A percentile compares a stretch with the other conserved stretches of the same genome.
Conservation (phyloP, 1,284 basidiomycete genomes). For the Cerrena zonata region DNA sequence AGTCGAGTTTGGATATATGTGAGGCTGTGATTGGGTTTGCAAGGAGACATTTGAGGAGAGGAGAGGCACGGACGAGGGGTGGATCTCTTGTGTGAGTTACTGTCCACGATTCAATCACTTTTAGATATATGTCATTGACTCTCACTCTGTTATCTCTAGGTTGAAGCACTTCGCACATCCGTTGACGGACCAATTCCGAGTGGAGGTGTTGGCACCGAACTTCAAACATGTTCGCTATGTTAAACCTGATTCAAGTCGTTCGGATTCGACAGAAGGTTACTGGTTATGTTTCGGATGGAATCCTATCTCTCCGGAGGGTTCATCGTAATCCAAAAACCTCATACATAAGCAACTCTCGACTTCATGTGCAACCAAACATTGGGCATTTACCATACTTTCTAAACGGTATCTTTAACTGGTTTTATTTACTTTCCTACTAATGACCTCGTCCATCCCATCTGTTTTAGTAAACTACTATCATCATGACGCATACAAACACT, state of each 20-base stretch:
- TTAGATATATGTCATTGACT: not conserved
- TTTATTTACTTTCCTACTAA: no score
- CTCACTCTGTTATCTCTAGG: slow-evolving; percentile 34
- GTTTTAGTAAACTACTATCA: no score
- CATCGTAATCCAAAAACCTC: no score
- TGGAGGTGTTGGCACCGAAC: slow-evolving; percentile 43
- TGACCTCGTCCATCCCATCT: no score
- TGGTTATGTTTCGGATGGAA: slow-evolving; percentile 67
- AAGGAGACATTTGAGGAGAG: slow-evolving; percentile 43
- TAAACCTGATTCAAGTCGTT: slow-evolving; percentile 65
- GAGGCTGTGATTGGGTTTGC: slow-evolving; percentile 60
- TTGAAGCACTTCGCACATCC: slow-evolving; percentile 74
- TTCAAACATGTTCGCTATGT: slow-evolving; percentile 54
- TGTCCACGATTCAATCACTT: slow-evolving; percentile 3
- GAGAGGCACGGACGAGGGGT: slow-evolving; percentile 40
- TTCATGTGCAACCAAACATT: no score
- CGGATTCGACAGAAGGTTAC: slow-evolving; percentile 68
- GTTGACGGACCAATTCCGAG: slow-evolving; percentile 48
- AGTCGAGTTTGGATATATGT: slow-evolving; percentile 59
- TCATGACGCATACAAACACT: no score
- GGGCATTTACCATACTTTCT: no score
- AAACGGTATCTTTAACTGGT: no score
- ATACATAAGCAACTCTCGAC: no score
- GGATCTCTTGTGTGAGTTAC: slow-evolving; percentile 64
- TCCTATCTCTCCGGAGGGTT: slow-evolving; percentile 17